Percentiles rank a stretch among this genome's conserved stretches.
Conservation (phyloP, 768 basidiomycete species). For the Fomitopsis serialis region DNA sequence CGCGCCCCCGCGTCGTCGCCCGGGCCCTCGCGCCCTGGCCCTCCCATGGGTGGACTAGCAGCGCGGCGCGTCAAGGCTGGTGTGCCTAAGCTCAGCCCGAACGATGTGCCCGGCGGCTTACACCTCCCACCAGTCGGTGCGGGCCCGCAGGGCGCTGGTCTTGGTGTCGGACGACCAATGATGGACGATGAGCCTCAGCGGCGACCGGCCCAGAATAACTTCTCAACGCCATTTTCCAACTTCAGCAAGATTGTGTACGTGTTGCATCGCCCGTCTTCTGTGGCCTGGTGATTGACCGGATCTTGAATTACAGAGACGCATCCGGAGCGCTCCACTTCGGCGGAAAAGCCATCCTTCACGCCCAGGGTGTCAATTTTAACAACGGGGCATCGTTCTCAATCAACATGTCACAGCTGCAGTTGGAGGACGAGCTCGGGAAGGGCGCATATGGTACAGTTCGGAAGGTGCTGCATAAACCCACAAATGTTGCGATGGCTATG, state of each 20-base stretch:
- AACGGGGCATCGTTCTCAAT: slow-evolving; percentile 89
- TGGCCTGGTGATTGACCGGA: slow-evolving; percentile 1
- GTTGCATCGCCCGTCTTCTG: slow-evolving; percentile 7
- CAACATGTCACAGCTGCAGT: slow-evolving; percentile 89
- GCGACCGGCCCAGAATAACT: slow-evolving; percentile 28
- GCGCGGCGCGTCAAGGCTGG: slow-evolving; percentile 15
- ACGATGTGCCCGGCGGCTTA: slow-evolving; percentile 16
- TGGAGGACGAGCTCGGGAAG: slow-evolving; percentile 90
- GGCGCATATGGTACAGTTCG: slow-evolving; percentile 98
- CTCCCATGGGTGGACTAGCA: slow-evolving; percentile 18
- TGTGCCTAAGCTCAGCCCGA: slow-evolving; percentile 40
- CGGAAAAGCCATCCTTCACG: slow-evolving; percentile 89
- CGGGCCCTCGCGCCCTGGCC: slow-evolving; percentile 10
- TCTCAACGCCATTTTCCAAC: slow-evolving; percentile 82
- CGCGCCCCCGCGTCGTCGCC: slow-evolving; percentile 26
- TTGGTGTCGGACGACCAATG: slow-evolving; percentile 63
- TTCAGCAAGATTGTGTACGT: slow-evolving; percentile 92
- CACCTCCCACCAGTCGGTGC: slow-evolving; percentile 50
- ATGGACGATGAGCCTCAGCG: slow-evolving; percentile 34
- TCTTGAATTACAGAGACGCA: slow-evolving; percentile 61
- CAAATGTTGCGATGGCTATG: slow-evolving; percentile 97
- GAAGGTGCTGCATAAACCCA: slow-evolving; percentile 90
- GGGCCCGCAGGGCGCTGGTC: slow-evolving; percentile 58
- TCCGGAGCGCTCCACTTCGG: slow-evolving; percentile 93
- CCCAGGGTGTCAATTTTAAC: slow-evolving; percentile 83